phyloP scores from a whole-genome alignment of 352 stramenopile genomes.

The Phytophthora sojae region DNA sequence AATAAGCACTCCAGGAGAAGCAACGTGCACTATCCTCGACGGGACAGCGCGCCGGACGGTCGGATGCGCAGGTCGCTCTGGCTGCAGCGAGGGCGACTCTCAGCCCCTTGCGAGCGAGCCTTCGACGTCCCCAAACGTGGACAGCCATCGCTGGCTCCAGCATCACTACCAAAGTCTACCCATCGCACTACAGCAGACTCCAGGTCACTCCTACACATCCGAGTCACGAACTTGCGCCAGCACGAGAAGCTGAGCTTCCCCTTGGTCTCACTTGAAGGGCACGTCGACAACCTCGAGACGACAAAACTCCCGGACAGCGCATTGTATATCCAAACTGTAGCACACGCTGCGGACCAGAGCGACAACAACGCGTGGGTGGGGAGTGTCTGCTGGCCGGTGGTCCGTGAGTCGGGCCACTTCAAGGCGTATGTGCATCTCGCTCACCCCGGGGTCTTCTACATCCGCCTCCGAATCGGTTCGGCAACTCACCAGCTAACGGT shows the following conservation, averaged over 20 bases:
- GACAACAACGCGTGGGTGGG: conserved; percentile 14
- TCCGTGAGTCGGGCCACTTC: conserved; percentile 25
- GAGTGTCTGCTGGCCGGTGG: conserved; percentile 22
- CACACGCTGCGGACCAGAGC: neutral
- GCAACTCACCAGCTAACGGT: neutral
- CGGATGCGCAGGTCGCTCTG: conserved; percentile 2
- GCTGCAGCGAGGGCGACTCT: neutral
- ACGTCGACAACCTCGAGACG: conserved; percentile 12
- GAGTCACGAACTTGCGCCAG: conserved; percentile 13
- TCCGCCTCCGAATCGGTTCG: conserved; percentile 9
- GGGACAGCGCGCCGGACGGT: neutral
- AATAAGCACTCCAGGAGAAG: conserved; percentile 2
- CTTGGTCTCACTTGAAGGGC: conserved; percentile 13
- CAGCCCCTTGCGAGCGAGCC: neutral
- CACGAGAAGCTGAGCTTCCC: conserved; percentile 18
- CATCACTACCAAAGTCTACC: neutral
- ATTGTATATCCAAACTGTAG: conserved; percentile 15
- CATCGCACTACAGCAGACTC: neutral
- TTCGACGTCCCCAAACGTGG: neutral
- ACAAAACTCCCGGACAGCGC: conserved; percentile 10
- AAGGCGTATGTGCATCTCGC: conserved; percentile 24
- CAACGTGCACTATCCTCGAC: neutral
- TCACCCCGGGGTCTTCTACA: conserved; percentile 3
- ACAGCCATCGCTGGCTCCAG: neutral
- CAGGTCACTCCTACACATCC: conserved; percentile 3